These are phyloP conservation scores for Fusarium metavorans DNA, from an alignment of 2,329 filamentous ascomycete species.

Conservation along the genomic window DNA sequence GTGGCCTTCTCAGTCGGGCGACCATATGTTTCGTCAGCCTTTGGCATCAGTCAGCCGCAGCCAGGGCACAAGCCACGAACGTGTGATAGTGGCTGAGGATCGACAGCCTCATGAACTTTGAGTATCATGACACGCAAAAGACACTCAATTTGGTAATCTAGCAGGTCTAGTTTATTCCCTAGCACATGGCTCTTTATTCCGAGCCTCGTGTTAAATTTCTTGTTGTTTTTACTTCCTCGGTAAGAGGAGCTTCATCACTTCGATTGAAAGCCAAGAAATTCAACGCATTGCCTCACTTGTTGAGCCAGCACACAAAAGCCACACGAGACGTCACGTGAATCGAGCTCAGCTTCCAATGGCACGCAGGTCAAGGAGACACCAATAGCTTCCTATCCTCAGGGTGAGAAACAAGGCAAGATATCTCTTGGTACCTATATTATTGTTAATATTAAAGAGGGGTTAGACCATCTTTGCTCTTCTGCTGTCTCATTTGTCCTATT, in stretches of 20 bases:
- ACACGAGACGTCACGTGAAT: not conserved
- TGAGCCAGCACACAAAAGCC: slow-evolving; percentile 1
- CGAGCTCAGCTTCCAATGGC: not conserved
- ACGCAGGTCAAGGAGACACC: not conserved
- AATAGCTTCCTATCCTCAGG: not conserved
- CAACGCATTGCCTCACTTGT: slow-evolving; percentile 8
- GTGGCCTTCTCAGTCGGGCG: slow-evolving; percentile 44
- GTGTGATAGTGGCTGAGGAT: not conserved
- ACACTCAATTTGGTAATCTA: not conserved
- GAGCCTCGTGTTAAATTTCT: not conserved
- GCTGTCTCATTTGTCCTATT: not conserved
- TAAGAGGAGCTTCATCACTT: not conserved
- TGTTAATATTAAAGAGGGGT: not conserved
- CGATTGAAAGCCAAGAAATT: not conserved
- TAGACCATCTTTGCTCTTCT: not conserved
- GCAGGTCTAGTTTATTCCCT: not conserved
- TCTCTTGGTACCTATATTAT: not conserved
- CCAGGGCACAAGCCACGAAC: slow-evolving; percentile 31
- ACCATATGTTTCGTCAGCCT: slow-evolving; percentile 42
- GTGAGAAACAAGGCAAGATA: not conserved
- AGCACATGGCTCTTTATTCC: not conserved
- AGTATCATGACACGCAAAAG: not conserved
- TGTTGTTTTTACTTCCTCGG: not conserved
- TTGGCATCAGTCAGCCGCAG: slow-evolving; percentile 35
- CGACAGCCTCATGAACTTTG: not conserved